Base-by-base conservation (phyloP, 768 basidiomycete species). In the Mycena indigotica region DNA sequence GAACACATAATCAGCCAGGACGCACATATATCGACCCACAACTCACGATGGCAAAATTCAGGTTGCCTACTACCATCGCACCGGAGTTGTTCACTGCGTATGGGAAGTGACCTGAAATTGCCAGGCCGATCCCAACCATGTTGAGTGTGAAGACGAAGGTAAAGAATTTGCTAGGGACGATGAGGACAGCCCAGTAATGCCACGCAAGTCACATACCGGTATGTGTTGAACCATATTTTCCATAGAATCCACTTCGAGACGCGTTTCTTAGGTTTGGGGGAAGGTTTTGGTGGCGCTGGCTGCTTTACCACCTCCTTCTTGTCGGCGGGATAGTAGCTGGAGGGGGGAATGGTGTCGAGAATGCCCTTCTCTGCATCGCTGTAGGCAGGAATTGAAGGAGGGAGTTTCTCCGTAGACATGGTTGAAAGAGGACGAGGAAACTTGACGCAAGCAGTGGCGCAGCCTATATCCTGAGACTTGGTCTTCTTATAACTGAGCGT, bases 211-310 rank as follows among this genome's bases (percentile, higher is more conserved):
- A 13, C 12, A 2, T 60, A 86, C 87, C 86, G 76, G 70, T 89
- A 89, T 0, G 81, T 84, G 63, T 89, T 87, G 72, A 85, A 89
- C 87, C 88, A 89, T 38, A 89, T 70, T 44, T 70, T 77, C 74
- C 80, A 84, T 48, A 77, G 69, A 32, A 86, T 79, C 76, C 84
- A 86, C 56, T 77, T 81, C 1, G 87, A 83, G 26, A 78, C 78
- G 66, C 84, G 80, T 69, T 78, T 80, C 76, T 83, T 86, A 29
- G 77, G 66, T 45, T 79, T 77, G 25, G 68, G 62, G n/a, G 71
- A 56, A 6, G 79, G 74, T 65, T 79, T 76, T 46, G 76, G 68
- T 25, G 67, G 57, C 10, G 67, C 55, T 54, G 73, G 72, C 44
- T 71, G 67, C 63, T 75, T 77, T 28, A 70, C 63, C 12, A 54